Evolutionary conservation across 305 asterid species (phyloP), one percentile per base, ranked within the genome.

Genomic region (Solanum chacoense): DNA sequence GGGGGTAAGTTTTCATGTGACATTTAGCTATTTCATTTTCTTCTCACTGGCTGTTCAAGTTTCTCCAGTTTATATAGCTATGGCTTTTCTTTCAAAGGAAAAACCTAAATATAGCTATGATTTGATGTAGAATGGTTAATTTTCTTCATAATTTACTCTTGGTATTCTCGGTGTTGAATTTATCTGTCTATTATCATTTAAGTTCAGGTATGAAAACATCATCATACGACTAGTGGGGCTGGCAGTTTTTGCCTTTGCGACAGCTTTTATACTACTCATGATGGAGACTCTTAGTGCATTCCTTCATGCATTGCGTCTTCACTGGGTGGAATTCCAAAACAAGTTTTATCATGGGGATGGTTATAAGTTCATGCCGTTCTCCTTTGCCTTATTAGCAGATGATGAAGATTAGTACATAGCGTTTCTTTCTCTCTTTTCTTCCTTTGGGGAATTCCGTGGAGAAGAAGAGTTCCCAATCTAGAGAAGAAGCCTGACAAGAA

Each of bases 201-300:
- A 31, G 20, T 91, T 90, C 96, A 97, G 99, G 94, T 97, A 97
- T 75, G 93, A 97, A 29, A 97, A 92, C 91, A 88, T 95, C 86
- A 31, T 96, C 90, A 91, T 96, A 89, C 96, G 98, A 28, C 78
- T 96, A 89, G 91, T 93, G 84, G 99, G 99, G 88, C 91, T 97
- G 91, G 96, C 93, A 38, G 98, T 97, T 87, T 97, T 97, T 89
- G 94, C 96, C 81, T 97, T 97, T 88, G 99, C 98, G 38, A 97
- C 99, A 55, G 97, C 98, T 37, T 96, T 95, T 89, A 93, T 97
- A 88, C 95, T 97, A 73, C 98, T 97, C 84, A 96, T 96, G 98
- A 97, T 97, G 99, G 99, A 97, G 88, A 96, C 96, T 29, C 98
- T 96, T 35, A 97, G 99, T 89, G 99, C 99, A 89, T 96, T 97